Evolutionary conservation across 306 rosid species (phyloP).

Genomic region (Sicyos edulis): DNA sequence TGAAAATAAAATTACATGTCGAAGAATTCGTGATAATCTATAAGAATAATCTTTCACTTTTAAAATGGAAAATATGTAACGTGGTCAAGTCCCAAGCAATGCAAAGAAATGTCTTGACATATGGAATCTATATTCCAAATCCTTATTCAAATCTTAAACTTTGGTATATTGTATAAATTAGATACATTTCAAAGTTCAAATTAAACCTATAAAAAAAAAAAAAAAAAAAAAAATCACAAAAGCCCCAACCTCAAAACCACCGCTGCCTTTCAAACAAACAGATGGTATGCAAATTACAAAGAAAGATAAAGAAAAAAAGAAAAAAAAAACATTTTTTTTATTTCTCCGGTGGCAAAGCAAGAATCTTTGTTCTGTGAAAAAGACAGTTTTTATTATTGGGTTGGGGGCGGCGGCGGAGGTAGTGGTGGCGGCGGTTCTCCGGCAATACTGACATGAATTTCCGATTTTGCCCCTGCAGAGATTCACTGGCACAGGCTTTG

Average conservation of each 20-base stretch:
- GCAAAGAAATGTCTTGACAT: too few species aligned
- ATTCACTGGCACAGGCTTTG: constrained; percentile 5
- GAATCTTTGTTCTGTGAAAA: not conserved
- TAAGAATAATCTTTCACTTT: too few species aligned
- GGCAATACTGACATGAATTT: not conserved
- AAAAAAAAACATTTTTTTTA: not conserved
- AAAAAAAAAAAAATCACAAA: too few species aligned
- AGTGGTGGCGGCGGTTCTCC: not conserved
- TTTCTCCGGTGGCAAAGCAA: not conserved
- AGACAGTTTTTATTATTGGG: not conserved
- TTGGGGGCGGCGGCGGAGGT: not conserved
- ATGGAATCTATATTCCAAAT: too few species aligned
- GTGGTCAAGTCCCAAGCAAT: too few species aligned
- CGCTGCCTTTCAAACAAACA: not conserved
- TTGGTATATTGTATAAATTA: too few species aligned
- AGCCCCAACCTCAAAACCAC: not conserved
- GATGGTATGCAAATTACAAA: not conserved
- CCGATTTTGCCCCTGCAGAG: not conserved
- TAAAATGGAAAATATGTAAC: too few species aligned
- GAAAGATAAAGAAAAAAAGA: not conserved
- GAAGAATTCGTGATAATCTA: too few species aligned
- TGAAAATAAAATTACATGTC: too few species aligned
- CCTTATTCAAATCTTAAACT: too few species aligned
- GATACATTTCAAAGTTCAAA: too few species aligned
- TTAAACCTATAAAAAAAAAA: too few species aligned